Evolutionary conservation across 768 basidiomycete genomes (phyloP).

Genomic region (Suillus fuscotomentosus): DNA sequence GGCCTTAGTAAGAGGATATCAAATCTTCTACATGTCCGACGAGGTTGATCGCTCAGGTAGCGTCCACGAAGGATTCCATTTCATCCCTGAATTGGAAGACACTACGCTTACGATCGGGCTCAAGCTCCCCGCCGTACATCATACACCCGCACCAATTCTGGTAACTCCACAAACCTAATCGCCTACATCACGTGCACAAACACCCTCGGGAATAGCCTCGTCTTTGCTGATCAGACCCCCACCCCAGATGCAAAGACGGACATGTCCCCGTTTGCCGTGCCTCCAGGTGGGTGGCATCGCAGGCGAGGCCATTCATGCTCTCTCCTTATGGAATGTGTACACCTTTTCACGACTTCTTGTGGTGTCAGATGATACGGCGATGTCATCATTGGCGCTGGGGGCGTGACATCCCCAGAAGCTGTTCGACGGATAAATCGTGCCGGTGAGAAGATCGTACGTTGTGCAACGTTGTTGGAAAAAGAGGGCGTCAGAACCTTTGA

Average conservation of each 20-base stretch:
- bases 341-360: conserved; percentile 55
- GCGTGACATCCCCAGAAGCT: conserved; percentile 62
- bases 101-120: conserved; percentile 63
- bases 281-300: conserved; percentile 72
- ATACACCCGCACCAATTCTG: conserved; percentile 34
- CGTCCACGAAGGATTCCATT: conserved; percentile 46
- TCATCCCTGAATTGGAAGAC: conserved; percentile 73
- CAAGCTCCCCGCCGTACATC: conserved; percentile 75
- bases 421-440: conserved; percentile 66
- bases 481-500: conserved; percentile 55
- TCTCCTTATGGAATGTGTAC: conserved; percentile 78
- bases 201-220: conserved; percentile 69
- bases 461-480: conserved; percentile 55
- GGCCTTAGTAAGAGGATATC: not conserved
- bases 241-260: conserved; percentile 19
- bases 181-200: conserved; percentile 81
- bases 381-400: conserved; percentile 80
- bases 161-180: conserved; percentile 43
- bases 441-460: conserved; percentile 71
- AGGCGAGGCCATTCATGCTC: conserved; percentile 71
- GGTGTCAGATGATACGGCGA: conserved; percentile 34
- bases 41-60: conserved; percentile 44
- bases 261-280: conserved; percentile 50
- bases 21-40: conserved; percentile 1
- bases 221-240: conserved; percentile 56